Percentiles rank a stretch among this genome's conserved stretches.
phyloP scores from a whole-genome alignment of 331 rosid species.

The Malus hybrid region DNA sequence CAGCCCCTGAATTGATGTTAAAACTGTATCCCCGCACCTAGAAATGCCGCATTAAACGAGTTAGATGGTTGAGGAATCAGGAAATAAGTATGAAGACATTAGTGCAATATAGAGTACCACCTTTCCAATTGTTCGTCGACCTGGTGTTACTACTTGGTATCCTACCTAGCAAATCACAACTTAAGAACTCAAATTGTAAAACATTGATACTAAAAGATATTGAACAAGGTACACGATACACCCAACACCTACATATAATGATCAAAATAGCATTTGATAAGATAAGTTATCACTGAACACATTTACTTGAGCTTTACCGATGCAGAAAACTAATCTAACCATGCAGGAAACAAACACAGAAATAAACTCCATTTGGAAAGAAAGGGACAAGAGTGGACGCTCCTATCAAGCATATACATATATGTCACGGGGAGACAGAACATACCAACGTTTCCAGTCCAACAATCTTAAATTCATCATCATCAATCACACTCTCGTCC shows the following conservation, averaged over 20 bases:
- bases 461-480: slow-evolving; percentile 58
- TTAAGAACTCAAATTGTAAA: slow-evolving; percentile 16
- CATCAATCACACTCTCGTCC: slow-evolving; percentile 68
- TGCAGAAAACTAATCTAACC: too few species aligned
- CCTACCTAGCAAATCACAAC: slow-evolving; percentile 71
- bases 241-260: background rate
- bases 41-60: slow-evolving; percentile 12
- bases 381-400: background rate
- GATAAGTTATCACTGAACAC: background rate
- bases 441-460: slow-evolving; percentile 89
- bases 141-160: slow-evolving; percentile 78
- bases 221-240: background rate
- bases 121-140: slow-evolving; percentile 76
- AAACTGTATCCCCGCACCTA: slow-evolving; percentile 89
- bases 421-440: background rate
- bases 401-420: background rate
- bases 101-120: slow-evolving; percentile 26
- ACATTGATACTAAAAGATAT: background rate
- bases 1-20: slow-evolving; percentile 74
- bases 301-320: background rate
- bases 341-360: background rate
- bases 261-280: background rate
- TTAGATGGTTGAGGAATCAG: slow-evolving; percentile 2
- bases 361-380: background rate
- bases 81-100: background rate